Evolutionary conservation across 2,329 filamentous ascomycete genomes (phyloP), one percentile per base, ranked within the genome.

Genomic region (Diaporthe sp.): DNA sequence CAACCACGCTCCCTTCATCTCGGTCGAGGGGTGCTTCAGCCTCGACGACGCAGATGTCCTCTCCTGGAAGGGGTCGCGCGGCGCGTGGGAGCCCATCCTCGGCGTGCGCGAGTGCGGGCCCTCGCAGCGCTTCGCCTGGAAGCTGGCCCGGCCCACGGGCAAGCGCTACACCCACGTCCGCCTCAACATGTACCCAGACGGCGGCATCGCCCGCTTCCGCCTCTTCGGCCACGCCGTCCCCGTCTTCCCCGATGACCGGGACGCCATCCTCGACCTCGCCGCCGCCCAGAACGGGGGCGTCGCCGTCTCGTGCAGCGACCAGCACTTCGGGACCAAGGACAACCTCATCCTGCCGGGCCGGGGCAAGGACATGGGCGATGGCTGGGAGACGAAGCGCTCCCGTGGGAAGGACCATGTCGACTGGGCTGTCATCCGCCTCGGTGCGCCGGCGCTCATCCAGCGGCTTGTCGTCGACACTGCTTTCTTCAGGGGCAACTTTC

Each of bases 361-460:
- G 37, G 94, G 94, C 57, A 92, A 93, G 82, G 94, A 97, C 84
- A 97, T 97, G 94, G 93, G 94, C 70, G 94, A 96, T 82, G 95
- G 94, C 10, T 97, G 95, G 94, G 94, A 97, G 85, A 97, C 94
- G 74, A 91, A 93, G 78, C 89, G 94, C 72, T 95, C 93, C 49
- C 87, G 95, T 68, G 91, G 88, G 70, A 92, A 91, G 83, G 91
- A 88, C 60, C 94, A 97, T 83, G 85, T 94, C 28, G 94, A 97
- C 84, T 97, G 95, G 94, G 88, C 92, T n/a, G 91, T 96, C 79
- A 90, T 97, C 78, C 90, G 91, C 65, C 89, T 97, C 28, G 94
- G 94, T 34, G 90, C 91, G 0, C 88, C 90, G 6, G 93, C 91
- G 10, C 87, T 87, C 76, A 89, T 94, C 77, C 90, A 92, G 80